Base-by-base conservation (phyloP, 371 early-diverging fungal genomes). In the Actinomucor elegans region DNA sequence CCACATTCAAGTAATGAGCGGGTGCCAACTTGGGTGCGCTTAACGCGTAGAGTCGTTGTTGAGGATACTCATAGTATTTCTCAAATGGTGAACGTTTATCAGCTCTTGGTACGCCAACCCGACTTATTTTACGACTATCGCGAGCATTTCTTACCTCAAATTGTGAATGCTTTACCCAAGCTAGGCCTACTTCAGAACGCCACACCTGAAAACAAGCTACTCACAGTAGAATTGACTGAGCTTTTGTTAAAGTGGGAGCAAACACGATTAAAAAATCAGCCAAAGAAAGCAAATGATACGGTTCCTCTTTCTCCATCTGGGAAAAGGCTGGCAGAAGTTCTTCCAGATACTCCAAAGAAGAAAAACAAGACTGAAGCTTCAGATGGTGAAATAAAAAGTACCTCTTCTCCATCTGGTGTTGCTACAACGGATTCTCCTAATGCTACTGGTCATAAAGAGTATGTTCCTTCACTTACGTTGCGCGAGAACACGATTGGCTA, bases 51-150 rank as follows among this genome's bases (percentile, higher is more conserved):
- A 42, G 85, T 94, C 14, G 79, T 97, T 5, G 82, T 94, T 1
- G 97, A 97, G 55, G 96, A 98, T 51, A 90, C 91, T 0, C 90
- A 95, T 51, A 89, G 87, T 53, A 79, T 92, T 20, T 79, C 93
- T 0, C 94, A 95, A 61, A 77, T 96, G 50, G 81, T 94, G 31
- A 87, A 90, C 44, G 86, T 98, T 1, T 98, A 91, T 59, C 95
- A 94, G 63, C 61, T 95, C 2, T 73, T 99, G 21, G 87, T 94
- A 0, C 87, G 92, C 2, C 94, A 97, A 40, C 80, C 92, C 0
- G 89, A 91, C 29, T 65, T 94, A 26, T 98, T 96, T 68, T 97
- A 90, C 66, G 86, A 89, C 15, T 85, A 83, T 52, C 85, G 94
- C 2, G 87, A 90, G 48, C 90, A 93, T 55, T 97, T 99, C 61